Percentiles rank a stretch among this genome's conserved stretches.
These are phyloP conservation scores for Dorcoceras hygrometricum DNA, from an alignment of 257 asterid species.

Conservation along the genomic window DNA sequence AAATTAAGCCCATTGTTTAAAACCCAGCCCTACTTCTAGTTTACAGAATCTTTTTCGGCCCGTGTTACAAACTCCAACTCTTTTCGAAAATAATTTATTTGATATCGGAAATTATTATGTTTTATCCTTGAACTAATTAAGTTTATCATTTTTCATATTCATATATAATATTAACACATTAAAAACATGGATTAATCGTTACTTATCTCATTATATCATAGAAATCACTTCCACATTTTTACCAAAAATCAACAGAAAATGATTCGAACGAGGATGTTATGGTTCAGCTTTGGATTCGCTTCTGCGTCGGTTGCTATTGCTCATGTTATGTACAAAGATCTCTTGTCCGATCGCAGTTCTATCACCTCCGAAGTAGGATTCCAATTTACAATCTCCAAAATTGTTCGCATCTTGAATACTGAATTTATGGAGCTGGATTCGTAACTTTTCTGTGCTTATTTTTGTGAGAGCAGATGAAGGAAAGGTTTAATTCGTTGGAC, in stretches of 20 bases:
- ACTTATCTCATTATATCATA: too few relatives aligned
- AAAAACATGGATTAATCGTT: too few relatives aligned
- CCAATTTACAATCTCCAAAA: background rate
- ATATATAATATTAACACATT: too few relatives aligned
- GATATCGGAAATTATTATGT: too few relatives aligned
- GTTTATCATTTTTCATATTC: too few relatives aligned
- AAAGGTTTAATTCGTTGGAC: constrained; percentile 42
- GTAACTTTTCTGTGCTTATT: background rate
- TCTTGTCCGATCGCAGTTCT: constrained; percentile 47
- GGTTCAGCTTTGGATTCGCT: constrained; percentile 60
- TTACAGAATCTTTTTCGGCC: too few relatives aligned
- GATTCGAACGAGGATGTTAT: constrained; percentile 56
- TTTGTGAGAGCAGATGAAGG: constrained; percentile 39
- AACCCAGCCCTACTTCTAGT: too few relatives aligned
- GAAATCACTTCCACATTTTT: background rate
- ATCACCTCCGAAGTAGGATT: constrained; percentile 44
- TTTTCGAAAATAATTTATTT: too few relatives aligned
- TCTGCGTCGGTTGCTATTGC: constrained; percentile 55
- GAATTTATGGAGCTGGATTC: background rate
- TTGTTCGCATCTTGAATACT: background rate
- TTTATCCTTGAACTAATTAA: too few relatives aligned
- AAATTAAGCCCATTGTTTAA: too few relatives aligned
- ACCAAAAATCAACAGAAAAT: constrained; percentile 23
- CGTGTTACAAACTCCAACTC: too few relatives aligned
- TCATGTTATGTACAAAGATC: constrained; percentile 56